These are phyloP conservation scores for Cadophora gregata DNA, from an alignment of 2,329 filamentous ascomycete genomes.

Conservation along the genomic window DNA sequence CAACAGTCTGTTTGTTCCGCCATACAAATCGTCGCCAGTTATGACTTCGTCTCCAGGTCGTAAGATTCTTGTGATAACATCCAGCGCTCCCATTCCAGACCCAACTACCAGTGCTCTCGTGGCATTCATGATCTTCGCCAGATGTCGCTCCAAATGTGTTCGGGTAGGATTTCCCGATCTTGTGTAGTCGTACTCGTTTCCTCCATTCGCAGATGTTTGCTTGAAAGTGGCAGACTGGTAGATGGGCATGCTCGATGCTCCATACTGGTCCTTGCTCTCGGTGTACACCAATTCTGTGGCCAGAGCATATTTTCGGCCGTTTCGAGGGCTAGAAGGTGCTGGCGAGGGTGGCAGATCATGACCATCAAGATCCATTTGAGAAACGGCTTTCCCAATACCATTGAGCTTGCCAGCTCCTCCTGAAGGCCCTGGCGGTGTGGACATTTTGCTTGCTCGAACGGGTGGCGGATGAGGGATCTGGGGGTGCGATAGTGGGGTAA, in stretches of 20 bases:
- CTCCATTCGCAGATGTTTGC: slow-evolving; percentile 79
- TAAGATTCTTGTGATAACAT: slow-evolving; percentile 91
- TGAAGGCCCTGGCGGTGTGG: slow-evolving; percentile 43
- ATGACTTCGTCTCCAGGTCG: slow-evolving; percentile 95
- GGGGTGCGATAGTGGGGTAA: slow-evolving; percentile 3
- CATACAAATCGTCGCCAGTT: slow-evolving; percentile 95
- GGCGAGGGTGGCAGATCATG: slow-evolving; percentile 90
- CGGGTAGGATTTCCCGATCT: slow-evolving; percentile 96
- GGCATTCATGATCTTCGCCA: slow-evolving; percentile 99
- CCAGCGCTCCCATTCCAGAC: slow-evolving; percentile 95
- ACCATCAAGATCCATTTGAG: slow-evolving; percentile 77
- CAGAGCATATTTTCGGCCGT: slow-evolving; percentile 87
- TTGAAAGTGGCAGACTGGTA: slow-evolving; percentile 99
- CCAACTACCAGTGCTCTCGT: slow-evolving; percentile 89
- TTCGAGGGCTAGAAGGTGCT: slow-evolving; percentile 87
- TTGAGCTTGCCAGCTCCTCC: slow-evolving; percentile 37
- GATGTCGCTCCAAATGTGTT: slow-evolving; percentile 92
- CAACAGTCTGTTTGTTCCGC: slow-evolving; percentile 90
- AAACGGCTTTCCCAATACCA: slow-evolving; percentile 39
- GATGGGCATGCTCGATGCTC: slow-evolving; percentile 93
- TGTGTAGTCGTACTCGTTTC: slow-evolving; percentile 95
- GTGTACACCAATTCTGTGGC: slow-evolving; percentile 97
- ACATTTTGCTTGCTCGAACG: slow-evolving; percentile 36
- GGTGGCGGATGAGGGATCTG: slow-evolving; percentile 11
- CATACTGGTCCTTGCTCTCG: slow-evolving; percentile 95